Evolutionary conservation across 2,329 filamentous ascomycete genomes (phyloP), one percentile per base, ranked within the genome.

Genomic region (Cadophora sp.): DNA sequence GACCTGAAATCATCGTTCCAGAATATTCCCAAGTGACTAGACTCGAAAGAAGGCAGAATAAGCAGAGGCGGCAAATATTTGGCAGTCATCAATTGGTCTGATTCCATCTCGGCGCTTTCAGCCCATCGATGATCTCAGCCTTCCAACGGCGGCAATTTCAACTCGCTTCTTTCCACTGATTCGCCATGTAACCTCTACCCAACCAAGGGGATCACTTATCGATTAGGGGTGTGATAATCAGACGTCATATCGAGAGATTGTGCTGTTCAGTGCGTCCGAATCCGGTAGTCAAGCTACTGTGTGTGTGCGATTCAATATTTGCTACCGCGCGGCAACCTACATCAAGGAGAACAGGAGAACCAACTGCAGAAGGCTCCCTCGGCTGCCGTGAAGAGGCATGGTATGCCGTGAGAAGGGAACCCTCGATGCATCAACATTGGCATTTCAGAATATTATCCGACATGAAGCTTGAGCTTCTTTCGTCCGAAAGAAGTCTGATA

Each of bases 251-350:
- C 31, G 51, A 58, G 16, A 64, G 40, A 65, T 50, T 56, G 22
- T 63, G 46, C 31, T 61, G 27, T 65, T n/a, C 51, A 29, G 50
- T 48, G 31, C 26, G 46, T 64, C 67, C 55, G 40, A 68, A 68
- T 62, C 34, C 62, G 66, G 66, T 27, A 64, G 56, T 65, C 64
- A n/a, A 55, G 31, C 56, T 43, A 43, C 56, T 59, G 56, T n/a
- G 62, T 14, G 22, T 19, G n/a, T 63, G 48, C 43, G 8, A 59
- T 69, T 69, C 69, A 70, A 72, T 72, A 72, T 69, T 72, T 70
- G 51, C 69, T 70, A 71, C 72, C 73, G 71, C 73, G 73, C 72
- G 73, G 72, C 64, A 68, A 73, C 64, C 31, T 19, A 70, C 69
- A 68, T 67, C 48, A 66, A 62, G 40, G 50, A 19, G 27, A 55